Evolutionary conservation across 2,329 filamentous ascomycete species (phyloP).

Genomic region (Xylariaceae sp.): DNA sequence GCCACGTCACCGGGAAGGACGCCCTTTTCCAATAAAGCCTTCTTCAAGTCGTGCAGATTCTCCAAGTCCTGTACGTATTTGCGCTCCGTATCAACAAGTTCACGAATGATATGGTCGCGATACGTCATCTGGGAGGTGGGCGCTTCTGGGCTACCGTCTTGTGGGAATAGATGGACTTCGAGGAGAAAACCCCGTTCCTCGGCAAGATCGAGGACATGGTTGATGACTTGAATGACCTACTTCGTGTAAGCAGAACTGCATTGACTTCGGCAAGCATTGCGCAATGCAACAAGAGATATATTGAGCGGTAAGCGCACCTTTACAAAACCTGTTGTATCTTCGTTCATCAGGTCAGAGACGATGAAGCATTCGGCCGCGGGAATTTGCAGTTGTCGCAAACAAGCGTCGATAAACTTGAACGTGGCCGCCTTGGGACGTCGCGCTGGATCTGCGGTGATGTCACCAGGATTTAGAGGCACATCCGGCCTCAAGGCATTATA

Average conservation of each 20-base stretch:
- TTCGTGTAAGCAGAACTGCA: conserved; percentile 10
- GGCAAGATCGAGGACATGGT: conserved; percentile 81
- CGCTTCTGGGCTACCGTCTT: conserved; percentile 44
- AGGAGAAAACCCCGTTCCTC: conserved; percentile 70
- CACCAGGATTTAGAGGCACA: conserved; percentile 62
- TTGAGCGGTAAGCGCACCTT: conserved; percentile 54
- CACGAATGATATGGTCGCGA: conserved; percentile 82
- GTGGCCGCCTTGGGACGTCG: conserved; percentile 82
- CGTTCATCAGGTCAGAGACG: conserved; percentile 83
- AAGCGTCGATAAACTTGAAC: conserved; percentile 89
- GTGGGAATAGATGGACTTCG: conserved; percentile 52
- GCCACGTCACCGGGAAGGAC: conserved; percentile 83
- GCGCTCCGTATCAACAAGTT: conserved; percentile 89
- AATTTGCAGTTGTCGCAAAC: conserved; percentile 74
- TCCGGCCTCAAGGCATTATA: conserved; percentile 79
- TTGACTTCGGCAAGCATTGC: neutral
- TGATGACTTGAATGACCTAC: conserved; percentile 84
- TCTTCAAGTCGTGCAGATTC: conserved; percentile 87
- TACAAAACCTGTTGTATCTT: conserved; percentile 94
- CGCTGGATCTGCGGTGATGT: conserved; percentile 51
- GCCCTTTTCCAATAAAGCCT: conserved; percentile 79
- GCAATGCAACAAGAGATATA: neutral
- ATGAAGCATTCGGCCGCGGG: conserved; percentile 81
- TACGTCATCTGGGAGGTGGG: conserved; percentile 66
- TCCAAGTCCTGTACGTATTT: conserved; percentile 98